phyloP scores from a whole-genome alignment of 1,139 yeast genomes.

The Suhomyces chickasaworum region DNA sequence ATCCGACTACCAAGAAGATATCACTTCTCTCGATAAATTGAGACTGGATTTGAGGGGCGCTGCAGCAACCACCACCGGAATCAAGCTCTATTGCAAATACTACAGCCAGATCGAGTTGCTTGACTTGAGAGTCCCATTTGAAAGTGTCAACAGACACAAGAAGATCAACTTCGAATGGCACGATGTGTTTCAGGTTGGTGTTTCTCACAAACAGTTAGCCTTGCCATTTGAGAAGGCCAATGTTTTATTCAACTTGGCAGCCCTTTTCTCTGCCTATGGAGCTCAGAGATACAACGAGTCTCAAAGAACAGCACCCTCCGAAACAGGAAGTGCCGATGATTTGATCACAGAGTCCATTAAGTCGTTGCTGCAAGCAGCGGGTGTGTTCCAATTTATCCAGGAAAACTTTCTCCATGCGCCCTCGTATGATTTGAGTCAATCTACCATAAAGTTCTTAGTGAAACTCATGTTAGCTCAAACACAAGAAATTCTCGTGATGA shows the following conservation, averaged over 20 bases:
- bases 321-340: constrained; percentile 30
- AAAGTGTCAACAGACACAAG: constrained; percentile 50
- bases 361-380: constrained; percentile 75
- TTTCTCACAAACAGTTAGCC: constrained; percentile 50
- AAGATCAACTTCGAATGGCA: constrained; percentile 75
- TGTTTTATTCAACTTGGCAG: constrained; percentile 64
- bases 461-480: constrained; percentile 81
- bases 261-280: constrained; percentile 50
- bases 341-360: constrained; percentile 62
- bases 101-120: constrained; percentile 82
- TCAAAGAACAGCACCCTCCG: constrained; percentile 29
- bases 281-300: constrained; percentile 45
- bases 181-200: constrained; percentile 59
- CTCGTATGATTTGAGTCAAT: constrained; percentile 70
- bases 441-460: constrained; percentile 65
- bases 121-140: constrained; percentile 73
- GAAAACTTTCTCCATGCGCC: constrained; percentile 93
- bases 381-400: constrained; percentile 68
- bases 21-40: constrained; percentile 55
- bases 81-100: constrained; percentile 63
- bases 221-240: constrained; percentile 91
- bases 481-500: constrained; percentile 78
- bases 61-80: constrained; percentile 51
- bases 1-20: constrained; percentile 59
- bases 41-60: constrained; percentile 66